Evolutionary conservation across 345 rosid genomes (phyloP), one percentile per base, ranked within the genome.

Genomic region (Gossypium turneri): DNA sequence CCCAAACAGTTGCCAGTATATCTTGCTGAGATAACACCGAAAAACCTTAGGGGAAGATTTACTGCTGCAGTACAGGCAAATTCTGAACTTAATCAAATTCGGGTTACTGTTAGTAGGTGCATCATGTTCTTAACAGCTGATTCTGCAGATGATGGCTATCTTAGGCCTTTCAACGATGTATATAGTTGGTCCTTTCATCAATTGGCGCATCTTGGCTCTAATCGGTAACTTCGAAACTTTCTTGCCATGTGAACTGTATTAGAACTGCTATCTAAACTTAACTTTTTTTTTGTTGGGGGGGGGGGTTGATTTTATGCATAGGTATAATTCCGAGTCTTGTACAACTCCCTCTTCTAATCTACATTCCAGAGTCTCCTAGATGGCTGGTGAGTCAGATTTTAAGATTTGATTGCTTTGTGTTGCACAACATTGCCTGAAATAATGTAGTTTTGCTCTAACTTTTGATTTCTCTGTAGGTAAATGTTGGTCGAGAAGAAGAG

Each of bases 301-400:
- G 38, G 38, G 43, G 24, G n/a, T 1, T 17, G 25, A 16, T 70
- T 11, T 17, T 4, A 20, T 25, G 7, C 55, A 11, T 22, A 71
- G 74, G 50, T 4, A 20, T 20, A 17, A 12, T 71, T 16, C 63
- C 74, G 9, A 10, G 62, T 29, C 16, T 70, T 12, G 10, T 70
- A 4, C 74, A 70, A 29, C 12, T 70, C 47, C 60, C 60, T 25
- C 47, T 70, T 27, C 74, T 70, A 19, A 53, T 27, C 59, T 53
- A 29, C 74, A 70, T 70, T 53, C 74, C 74, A 4, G 74, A 29
- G 48, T 70, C 74, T 38, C 74, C 74, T 7, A 51, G 74, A 70
- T 70, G 74, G 74, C 48, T 71, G 74, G 63, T 71, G 47, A 71
- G 74, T 25, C 0, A 0, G 8, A n/a, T 62, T n/a, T 43, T 10